phyloP scores from a whole-genome alignment of 208 protist species.

The Trypanosoma cruzi region DNA sequence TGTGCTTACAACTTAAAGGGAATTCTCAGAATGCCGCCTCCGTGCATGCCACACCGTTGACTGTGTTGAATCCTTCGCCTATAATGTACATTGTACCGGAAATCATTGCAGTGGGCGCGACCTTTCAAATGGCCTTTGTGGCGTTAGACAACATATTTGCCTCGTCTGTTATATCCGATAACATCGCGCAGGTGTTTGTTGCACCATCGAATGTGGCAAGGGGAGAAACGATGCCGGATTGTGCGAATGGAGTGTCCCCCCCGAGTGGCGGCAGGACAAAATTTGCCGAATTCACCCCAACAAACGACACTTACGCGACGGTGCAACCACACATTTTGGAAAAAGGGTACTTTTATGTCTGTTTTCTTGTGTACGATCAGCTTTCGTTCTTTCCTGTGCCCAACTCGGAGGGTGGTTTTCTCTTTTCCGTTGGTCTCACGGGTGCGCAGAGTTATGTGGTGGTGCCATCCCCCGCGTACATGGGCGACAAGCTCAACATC shows the following conservation, averaged over 20 bases:
- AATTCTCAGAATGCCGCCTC: conserved; percentile 48
- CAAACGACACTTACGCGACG: conserved; percentile 44
- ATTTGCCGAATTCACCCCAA: conserved; percentile 73
- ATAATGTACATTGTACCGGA: conserved; percentile 73
- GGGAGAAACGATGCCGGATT: conserved; percentile 36
- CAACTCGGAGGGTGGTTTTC: conserved; percentile 64
- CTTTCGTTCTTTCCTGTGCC: conserved; percentile 54
- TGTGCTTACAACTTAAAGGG: conserved; percentile 69
- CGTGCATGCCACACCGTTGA: conserved; percentile 53
- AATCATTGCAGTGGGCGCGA: conserved; percentile 37
- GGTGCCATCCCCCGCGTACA: conserved; percentile 53
- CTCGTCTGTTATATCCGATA: conserved; percentile 25
- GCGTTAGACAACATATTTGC: conserved; percentile 74
- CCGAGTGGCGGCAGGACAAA: conserved; percentile 37
- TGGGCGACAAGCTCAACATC: conserved; percentile 68
- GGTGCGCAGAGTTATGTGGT: conserved; percentile 83
- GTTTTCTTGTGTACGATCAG: conserved; percentile 78
- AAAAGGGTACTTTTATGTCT: conserved; percentile 82
- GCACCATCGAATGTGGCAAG: conserved; percentile 11
- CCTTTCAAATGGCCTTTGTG: conserved; percentile 69
- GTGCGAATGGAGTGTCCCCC: conserved; percentile 37
- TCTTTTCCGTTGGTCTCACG: conserved; percentile 81
- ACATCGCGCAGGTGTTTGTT: conserved; percentile 56
- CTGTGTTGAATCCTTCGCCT: conserved; percentile 62
- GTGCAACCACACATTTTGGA: conserved; percentile 52